Evolutionary conservation across 805 yeast genomes (phyloP).

Genomic region (Isabelozyma pseudorhagii): DNA sequence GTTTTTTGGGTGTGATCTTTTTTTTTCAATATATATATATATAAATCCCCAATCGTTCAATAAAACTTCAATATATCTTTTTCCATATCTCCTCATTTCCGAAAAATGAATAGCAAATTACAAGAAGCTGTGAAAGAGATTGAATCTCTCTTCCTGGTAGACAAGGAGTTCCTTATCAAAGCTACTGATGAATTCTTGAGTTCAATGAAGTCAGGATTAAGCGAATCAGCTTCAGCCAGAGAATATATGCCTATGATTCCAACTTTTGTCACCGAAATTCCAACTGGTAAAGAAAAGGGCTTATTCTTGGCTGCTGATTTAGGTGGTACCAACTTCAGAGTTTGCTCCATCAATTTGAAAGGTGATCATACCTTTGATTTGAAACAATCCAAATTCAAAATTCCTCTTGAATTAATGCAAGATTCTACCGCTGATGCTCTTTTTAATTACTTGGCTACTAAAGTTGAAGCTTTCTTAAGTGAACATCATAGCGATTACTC

Average conservation of each 20-base stretch:
- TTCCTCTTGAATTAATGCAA: conserved; percentile 77
- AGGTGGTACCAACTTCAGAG: conserved; percentile 96
- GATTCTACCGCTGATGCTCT: conserved; percentile 58
- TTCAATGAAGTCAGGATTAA: conserved; percentile 60
- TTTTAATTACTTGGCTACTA: conserved; percentile 71
- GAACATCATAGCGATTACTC: conserved; percentile 57
- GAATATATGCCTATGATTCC: conserved; percentile 82
- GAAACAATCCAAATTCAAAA: conserved; percentile 72
- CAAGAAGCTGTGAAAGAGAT: conserved; percentile 32
- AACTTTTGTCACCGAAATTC: conserved; percentile 79
- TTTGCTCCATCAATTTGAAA: conserved; percentile 76
- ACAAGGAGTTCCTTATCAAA: conserved; percentile 38
- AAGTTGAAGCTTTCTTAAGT: conserved; percentile 61
- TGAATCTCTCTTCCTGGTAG: conserved; percentile 38
- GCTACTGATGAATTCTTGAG: conserved; percentile 57
- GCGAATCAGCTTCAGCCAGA: conserved; percentile 39
- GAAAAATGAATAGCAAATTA: conserved; percentile 16
- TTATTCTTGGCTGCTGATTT: conserved; percentile 85
- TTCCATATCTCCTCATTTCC: not conserved
- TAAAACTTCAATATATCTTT: no score
- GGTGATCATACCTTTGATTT: conserved; percentile 79
- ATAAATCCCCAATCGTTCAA: no score
- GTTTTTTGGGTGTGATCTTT: not conserved
- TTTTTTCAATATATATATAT: no score
- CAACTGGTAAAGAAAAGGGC: conserved; percentile 84